Conservation (phyloP, 1,284 basidiomycete species). For the Chalciporus sp. region DNA sequence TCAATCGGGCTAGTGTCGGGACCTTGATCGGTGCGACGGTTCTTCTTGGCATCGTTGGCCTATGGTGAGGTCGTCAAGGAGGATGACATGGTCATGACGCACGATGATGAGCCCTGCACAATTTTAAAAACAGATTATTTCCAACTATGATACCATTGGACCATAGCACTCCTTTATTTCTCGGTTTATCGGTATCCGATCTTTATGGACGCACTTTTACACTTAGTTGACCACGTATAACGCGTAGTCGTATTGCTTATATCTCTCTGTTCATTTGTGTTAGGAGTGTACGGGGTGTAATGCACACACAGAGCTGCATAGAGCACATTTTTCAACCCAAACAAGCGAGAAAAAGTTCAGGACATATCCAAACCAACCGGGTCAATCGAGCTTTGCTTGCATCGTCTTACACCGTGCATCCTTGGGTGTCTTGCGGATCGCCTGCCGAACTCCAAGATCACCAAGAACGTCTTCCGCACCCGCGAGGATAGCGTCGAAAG, state of each 20-base stretch:
- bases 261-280: background rate
- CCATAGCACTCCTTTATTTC: background rate
- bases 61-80: constrained; percentile 15
- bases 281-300: background rate
- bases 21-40: constrained; percentile 7
- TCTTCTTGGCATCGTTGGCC: constrained; percentile 8
- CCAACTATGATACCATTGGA: background rate
- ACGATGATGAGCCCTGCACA: background rate
- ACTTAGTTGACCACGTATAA: too few relatives aligned
- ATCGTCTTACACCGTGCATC: constrained; percentile 45
- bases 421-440: constrained; percentile 65
- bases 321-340: too few relatives aligned
- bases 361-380: background rate
- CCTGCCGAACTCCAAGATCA: constrained; percentile 69
- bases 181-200: background rate
- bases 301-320: background rate
- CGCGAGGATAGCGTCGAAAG: constrained; percentile 52
- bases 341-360: background rate
- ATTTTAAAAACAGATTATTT: background rate
- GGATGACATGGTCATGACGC: background rate
- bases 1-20: background rate
- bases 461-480: constrained; percentile 68
- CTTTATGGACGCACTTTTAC: background rate
- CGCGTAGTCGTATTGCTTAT: background rate
- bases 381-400: background rate